A percentile compares a stretch with the other conserved stretches of the same genome.
Conservation (phyloP, 164 flowering plant genomes). For the Euptelea pleiosperma region DNA sequence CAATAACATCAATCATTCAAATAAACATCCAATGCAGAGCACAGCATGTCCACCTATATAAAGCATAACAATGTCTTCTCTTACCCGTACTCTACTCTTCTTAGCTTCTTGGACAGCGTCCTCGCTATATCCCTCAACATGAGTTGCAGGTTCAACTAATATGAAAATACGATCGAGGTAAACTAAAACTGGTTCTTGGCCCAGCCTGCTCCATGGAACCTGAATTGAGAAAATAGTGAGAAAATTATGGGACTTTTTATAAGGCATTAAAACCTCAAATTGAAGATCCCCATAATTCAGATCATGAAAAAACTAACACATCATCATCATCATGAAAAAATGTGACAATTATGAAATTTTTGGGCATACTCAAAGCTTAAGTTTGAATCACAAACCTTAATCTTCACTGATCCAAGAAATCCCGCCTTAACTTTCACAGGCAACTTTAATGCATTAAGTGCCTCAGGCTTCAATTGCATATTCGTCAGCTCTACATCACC, state of each 20-base stretch:
- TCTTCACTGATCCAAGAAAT: conserved; percentile 95
- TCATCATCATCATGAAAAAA: neutral
- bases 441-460: conserved; percentile 91
- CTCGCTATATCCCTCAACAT: conserved; percentile 75
- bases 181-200: conserved; percentile 96
- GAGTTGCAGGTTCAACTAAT: conserved; percentile 87
- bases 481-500: conserved; percentile 94
- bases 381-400: conserved; percentile 57
- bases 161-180: conserved; percentile 81
- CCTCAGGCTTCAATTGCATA: conserved; percentile 99
- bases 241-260: neutral
- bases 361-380: conserved; percentile 7
- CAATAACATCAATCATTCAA: neutral
- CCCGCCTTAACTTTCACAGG: conserved; percentile 98
- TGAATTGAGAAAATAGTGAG: conserved; percentile 17
- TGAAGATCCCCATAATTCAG: conserved; percentile 1
- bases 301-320: too few species aligned
- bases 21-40: neutral
- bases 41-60: neutral
- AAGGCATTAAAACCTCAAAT: neutral
- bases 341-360: too few species aligned
- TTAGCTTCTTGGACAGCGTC: conserved; percentile 90
- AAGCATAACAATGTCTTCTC: conserved; percentile 18
- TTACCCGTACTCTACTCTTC: conserved; percentile 68
- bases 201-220: conserved; percentile 99